A percentile compares a stretch with the other conserved stretches of the same genome.
Evolutionary conservation across 305 asterid genomes (phyloP).

Genomic region (Fraxinus greggii): DNA sequence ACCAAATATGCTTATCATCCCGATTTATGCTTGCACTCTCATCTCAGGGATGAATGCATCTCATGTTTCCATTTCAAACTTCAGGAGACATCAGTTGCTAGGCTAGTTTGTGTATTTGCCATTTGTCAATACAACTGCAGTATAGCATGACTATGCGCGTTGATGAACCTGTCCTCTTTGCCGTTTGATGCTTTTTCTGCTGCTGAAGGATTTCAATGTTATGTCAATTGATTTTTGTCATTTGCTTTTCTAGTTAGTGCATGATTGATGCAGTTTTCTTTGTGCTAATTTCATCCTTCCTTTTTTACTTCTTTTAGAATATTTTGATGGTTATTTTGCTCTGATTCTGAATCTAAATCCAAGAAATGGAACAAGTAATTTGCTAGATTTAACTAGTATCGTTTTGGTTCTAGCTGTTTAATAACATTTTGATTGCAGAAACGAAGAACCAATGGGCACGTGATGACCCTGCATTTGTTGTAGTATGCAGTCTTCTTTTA

Average conservation of each 20-base stretch:
- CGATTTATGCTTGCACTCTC: neutral
- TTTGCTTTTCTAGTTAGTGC: conserved; percentile 1
- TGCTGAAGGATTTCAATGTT: neutral
- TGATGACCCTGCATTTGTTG: conserved; percentile 98
- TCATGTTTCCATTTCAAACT: neutral
- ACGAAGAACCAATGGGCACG: conserved; percentile 99
- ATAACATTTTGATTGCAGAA: conserved; percentile 49
- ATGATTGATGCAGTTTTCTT: neutral
- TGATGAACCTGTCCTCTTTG: neutral
- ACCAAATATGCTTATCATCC: neutral
- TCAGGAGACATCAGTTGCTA: neutral
- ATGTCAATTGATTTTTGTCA: neutral
- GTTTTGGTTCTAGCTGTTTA: conserved; percentile 19
- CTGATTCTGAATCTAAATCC: neutral
- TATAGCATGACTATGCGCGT: neutral
- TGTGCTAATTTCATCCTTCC: conserved; percentile 5
- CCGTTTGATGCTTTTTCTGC: neutral
- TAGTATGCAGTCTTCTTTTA: conserved; percentile 79
- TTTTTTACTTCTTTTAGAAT: neutral
- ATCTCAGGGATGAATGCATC: neutral
- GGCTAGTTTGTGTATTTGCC: neutral
- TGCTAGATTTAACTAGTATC: conserved; percentile 20
- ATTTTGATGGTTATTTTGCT: neutral
- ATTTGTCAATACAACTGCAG: neutral
- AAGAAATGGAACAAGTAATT: conserved; percentile 2